phyloP scores from a whole-genome alignment of 257 asterid species.

The Capsicum baccatum region DNA sequence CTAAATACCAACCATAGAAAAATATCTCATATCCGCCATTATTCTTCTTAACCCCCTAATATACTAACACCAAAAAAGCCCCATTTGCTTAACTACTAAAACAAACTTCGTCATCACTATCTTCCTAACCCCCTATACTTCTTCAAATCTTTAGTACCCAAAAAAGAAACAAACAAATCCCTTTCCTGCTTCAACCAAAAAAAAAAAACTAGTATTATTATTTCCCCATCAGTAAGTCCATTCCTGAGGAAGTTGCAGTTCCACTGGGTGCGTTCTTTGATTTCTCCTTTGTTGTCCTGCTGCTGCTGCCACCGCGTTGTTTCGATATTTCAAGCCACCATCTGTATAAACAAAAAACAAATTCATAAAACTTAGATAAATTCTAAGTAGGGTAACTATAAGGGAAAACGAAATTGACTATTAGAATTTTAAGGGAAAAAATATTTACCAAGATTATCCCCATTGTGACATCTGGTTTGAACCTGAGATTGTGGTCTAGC shows the following conservation, averaged over 20 bases:
- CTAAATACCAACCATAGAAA: too few relatives aligned
- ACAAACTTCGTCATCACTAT: background rate
- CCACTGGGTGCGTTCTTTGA: conserved; percentile 35
- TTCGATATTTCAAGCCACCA: conserved; percentile 31
- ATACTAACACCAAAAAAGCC: conserved; percentile 33
- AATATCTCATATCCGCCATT: too few relatives aligned
- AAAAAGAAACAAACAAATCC: conserved; percentile 6
- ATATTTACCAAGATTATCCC: too few relatives aligned
- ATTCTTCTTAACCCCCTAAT: background rate
- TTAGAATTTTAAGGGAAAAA: too few relatives aligned
- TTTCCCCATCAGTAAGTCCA: conserved; percentile 64
- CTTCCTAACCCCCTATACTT: conserved; percentile 8
- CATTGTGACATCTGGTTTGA: background rate
- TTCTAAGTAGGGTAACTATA: background rate
- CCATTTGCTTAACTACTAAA: background rate
- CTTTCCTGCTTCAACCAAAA: background rate
- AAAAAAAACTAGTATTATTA: background rate
- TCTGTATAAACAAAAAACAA: background rate
- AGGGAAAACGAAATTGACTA: background rate
- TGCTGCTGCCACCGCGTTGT: conserved; percentile 10
- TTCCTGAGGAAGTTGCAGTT: conserved; percentile 73
- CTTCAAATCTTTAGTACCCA: background rate
- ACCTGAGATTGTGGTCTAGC: conserved; percentile 31
- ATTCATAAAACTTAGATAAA: background rate
- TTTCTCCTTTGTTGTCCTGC: conserved; percentile 44